Evolutionary conservation across 768 basidiomycete species (phyloP), one percentile per base, ranked within the genome.

Genomic region (Rubroboletus satanas): DNA sequence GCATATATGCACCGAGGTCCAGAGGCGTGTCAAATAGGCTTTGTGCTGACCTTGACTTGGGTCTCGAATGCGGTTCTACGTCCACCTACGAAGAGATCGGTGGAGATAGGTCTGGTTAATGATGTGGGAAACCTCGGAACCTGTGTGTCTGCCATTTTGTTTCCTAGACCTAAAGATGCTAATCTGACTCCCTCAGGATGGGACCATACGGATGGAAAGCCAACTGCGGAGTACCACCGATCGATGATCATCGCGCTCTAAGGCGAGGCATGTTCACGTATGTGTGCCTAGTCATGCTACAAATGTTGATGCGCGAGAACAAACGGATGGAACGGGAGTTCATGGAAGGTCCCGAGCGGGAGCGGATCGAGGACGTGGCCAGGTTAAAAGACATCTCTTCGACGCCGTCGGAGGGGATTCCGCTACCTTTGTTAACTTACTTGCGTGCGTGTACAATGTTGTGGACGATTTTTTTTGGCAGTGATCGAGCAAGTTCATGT

Each of bases 141-240:
- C 49, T 86, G 84, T 85, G 63, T n/a, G 79, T 72, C 7, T 11
- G 35, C 39, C 18, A 23, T 21, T 6, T 35, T 7, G 4, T 28
- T 49, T 17, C 18, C 7, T 2, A 14, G 39, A 29, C 31, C 50
- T 1, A 28, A 41, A 23, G 31, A 32, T 46, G 14, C 15, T 35
- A 8, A 57, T 26, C 21, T 7, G 11, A 7, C 35, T 36, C n/a
- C 10, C 4, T 38, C 44, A 85, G 84, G 4, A 80, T 83, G 60
- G 80, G 82, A 3, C 83, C 83, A 0, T 85, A 79, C 60, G 75
- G 78, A 0, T 87, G 85, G 85, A 80, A 80, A 60, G 62, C 79
- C 4, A 63, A 65, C n/a, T 87, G 84, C 83, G 74, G 60, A 75
- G 56, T 87, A 86, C 60, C 83, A 83, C 45, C 83, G 74, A 41